These are phyloP conservation scores for Phyllosticta citriasiana DNA, from an alignment of 2,329 filamentous ascomycete species.

Conservation along the genomic window DNA sequence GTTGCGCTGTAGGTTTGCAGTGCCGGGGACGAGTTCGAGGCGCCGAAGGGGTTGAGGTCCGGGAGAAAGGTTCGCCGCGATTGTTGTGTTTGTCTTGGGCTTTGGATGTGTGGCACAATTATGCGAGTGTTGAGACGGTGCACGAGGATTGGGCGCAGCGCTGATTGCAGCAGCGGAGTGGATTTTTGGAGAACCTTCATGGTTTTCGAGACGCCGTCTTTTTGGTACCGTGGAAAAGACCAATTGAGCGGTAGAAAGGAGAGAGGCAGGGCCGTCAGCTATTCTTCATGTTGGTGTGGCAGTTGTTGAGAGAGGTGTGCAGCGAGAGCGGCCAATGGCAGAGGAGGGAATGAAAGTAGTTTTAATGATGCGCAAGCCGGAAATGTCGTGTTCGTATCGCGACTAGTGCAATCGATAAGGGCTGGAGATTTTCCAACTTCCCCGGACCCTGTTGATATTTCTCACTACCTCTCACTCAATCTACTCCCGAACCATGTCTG, in stretches of 20 bases:
- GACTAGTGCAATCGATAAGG: slow-evolving; percentile 2
- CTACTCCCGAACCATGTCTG: not conserved
- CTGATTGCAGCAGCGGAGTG: not conserved
- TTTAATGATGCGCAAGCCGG: not conserved
- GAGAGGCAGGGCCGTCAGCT: not conserved
- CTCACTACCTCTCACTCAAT: not conserved
- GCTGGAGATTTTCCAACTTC: not conserved
- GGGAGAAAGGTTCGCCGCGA: slow-evolving; percentile 31
- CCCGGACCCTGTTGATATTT: not conserved
- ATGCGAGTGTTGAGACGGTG: not conserved
- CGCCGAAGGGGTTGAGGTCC: slow-evolving; percentile 32
- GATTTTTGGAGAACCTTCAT: slow-evolving; percentile 27
- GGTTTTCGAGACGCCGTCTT: slow-evolving; percentile 2
- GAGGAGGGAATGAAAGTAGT: not conserved
- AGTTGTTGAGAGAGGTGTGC: not conserved
- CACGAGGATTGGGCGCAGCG: slow-evolving; percentile 25
- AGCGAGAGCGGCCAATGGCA: slow-evolving; percentile 1
- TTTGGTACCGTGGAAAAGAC: not conserved
- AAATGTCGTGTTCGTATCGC: not conserved
- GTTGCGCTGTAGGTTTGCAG: slow-evolving; percentile 60
- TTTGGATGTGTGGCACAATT: slow-evolving; percentile 2
- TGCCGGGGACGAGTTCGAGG: slow-evolving; percentile 25
- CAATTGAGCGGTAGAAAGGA: not conserved
- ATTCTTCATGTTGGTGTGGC: slow-evolving; percentile 1
- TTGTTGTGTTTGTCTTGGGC: slow-evolving; percentile 17